Evolutionary conservation across 108 stramenopile species (phyloP).

Genomic region (Stephanodiscus minutulus): DNA sequence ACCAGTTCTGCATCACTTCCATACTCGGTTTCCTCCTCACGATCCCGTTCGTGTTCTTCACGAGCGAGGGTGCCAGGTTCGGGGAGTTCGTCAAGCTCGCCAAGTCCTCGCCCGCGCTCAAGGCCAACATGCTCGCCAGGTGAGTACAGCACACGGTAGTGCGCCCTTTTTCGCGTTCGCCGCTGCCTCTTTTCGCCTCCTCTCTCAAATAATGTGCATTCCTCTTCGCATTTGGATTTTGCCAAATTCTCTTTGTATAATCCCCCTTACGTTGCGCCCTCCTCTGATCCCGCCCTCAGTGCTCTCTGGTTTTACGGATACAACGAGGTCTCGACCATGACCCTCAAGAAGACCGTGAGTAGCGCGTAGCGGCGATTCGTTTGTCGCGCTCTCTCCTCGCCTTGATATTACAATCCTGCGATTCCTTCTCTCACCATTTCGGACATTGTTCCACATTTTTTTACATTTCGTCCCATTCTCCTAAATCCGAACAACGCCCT

Average conservation of each 20-base stretch:
- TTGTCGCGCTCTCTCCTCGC: background rate
- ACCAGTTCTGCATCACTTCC: conserved; percentile 62
- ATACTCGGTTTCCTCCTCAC: conserved; percentile 58
- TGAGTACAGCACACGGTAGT: no score
- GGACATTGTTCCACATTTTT: no score
- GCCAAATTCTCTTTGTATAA: no score
- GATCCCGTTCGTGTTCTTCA: conserved; percentile 49
- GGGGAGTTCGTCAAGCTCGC: conserved; percentile 44
- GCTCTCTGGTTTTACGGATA: conserved; percentile 71
- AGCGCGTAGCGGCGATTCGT: background rate
- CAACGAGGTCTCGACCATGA: conserved; percentile 71
- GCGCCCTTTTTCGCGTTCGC: background rate
- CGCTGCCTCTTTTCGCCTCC: background rate
- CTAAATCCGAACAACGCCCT: no score
- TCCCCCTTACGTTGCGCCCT: background rate
- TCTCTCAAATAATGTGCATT: no score
- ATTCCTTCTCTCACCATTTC: background rate
- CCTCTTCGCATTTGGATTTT: no score
- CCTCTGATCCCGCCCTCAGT: conserved; percentile 29
- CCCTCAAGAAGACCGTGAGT: conserved; percentile 61
- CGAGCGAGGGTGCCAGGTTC: conserved; percentile 41
- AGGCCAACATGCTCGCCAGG: conserved; percentile 50
- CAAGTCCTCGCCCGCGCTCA: conserved; percentile 55
- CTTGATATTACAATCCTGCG: background rate
- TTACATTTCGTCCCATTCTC: no score